Evolutionary conservation across 2,329 filamentous ascomycete species (phyloP), one percentile per base, ranked within the genome.

Genomic region (Penicillium sp.): DNA sequence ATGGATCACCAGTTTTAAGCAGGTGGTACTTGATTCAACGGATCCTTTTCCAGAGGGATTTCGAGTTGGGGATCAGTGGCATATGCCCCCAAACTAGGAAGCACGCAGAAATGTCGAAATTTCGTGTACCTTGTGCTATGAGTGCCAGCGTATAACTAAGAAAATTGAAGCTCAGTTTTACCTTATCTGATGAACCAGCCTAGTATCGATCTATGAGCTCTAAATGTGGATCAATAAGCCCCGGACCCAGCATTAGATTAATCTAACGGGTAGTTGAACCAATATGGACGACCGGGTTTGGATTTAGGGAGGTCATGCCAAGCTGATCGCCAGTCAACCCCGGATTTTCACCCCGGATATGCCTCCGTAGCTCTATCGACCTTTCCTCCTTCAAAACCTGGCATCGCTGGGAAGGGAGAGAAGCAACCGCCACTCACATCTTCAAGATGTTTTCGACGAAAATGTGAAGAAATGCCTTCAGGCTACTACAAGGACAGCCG

Each of bases 1-100:
- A 2, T 80, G 78, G 78, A 76, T 80, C 43, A 79, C 77, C 0
- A 69, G 75, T 21, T 76, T 72, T 56, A 77, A 77, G 56, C 71
- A 78, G 48, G 65, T 75, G 2, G 66, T 77, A n/a, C 57, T 80
- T 10, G 77, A 79, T 52, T 70, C 74, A 1, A 68, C 68, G 0
- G 77, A 80, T 61, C 77, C 78, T 0, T 80, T 77, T 53, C 77
- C 75, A 9, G 55, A 66, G 13, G 74, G 73, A 2, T 77, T 81
- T 59, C 58, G 71, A 31, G 69, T 75, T 2, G 71, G 71, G 0
- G 74, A 75, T 31, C 61, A 63, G 37, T 64, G 60, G 61, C 54
- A 55, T 18, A 60, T 60, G 48, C 31, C 42, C 6, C 52, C 58
- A 8, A 58, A 59, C 14, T 60, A 26, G 33, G 10, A 18, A 39